These are phyloP conservation scores for Corrigiola litoralis DNA, from an alignment of 179 eudicot genomes.

Conservation along the genomic window DNA sequence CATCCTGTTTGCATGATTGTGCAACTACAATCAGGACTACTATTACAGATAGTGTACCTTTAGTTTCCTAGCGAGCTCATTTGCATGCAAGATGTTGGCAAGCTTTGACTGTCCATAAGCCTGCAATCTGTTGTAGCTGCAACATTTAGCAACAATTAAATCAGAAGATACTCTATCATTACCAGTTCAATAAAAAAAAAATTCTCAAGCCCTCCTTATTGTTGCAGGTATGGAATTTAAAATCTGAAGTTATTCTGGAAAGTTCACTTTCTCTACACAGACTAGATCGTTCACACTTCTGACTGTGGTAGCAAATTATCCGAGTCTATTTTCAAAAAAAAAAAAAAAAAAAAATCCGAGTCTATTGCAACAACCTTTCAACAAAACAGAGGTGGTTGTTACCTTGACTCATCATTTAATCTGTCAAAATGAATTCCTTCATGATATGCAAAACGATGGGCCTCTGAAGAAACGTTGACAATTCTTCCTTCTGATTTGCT, in stretches of 20 bases:
- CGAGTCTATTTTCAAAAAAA: no score
- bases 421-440: conserved; percentile 76
- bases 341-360: no score
- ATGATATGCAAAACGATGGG: conserved; percentile 47
- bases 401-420: conserved; percentile 59
- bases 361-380: background rate
- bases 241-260: background rate
- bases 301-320: background rate
- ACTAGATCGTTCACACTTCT: background rate
- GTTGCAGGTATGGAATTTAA: background rate
- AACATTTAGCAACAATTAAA: conserved; percentile 6
- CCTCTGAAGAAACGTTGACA: conserved; percentile 75
- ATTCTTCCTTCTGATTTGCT: conserved; percentile 74
- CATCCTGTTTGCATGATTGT: background rate
- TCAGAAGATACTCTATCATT: background rate
- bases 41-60: no score
- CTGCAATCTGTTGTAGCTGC: conserved; percentile 51
- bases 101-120: conserved; percentile 93
- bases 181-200: background rate
- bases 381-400: conserved; percentile 13
- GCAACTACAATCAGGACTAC: no score
- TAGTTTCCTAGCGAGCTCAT: conserved; percentile 60
- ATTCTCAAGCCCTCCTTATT: background rate
- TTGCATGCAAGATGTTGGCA: conserved; percentile 71
- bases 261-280: background rate